Base-by-base conservation (phyloP, 2,329 filamentous ascomycete species). In the Diaporthe humulicola region DNA sequence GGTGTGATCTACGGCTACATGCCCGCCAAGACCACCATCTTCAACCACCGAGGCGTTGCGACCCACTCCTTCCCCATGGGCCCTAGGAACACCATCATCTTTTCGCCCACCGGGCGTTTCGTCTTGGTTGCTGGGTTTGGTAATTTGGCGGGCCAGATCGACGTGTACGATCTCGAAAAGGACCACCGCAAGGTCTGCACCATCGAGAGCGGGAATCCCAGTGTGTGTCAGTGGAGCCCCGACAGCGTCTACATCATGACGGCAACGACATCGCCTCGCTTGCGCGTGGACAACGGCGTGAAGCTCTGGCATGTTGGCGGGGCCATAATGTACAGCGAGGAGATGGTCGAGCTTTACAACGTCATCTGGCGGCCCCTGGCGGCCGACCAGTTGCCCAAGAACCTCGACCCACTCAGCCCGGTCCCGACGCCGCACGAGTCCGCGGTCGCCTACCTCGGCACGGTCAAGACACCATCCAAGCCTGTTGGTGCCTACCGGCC, bases 1-100 rank as follows among this genome's bases (percentile, higher is more conserved):
- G 96, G 95, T 82, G 97, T 99, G 42, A 93, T 98, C 22, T 99
- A 99, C 83, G 97, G 97, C 76, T 98, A 95, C 85, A 98, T 98
- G 95, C 97, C 97, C n/a, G 95, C 97, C 73, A 98, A 98, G 89
- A 97, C 96, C 4, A 98, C 96, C 79, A 97, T 99, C 79, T 99
- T 98, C 90, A 98, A 98, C 84, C 91, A 93, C 80, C 93, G 95
- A 77, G 97, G 94, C 77, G 90, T 95, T 75, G 89, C 93, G 28
- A 93, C 93, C 74, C 95, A 98, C 85, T 94, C 90, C 75, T 98
- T 99, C 85, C 91, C 95, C 70, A 89, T 98, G 71, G 93, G 89
- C 4, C 97, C 97, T 17, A 93, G 97, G 81, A 99, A 99, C 86
- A 98, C 96, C 70, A 97, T 98, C 81, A 89, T 93, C 70, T 99